phyloP scores from a whole-genome alignment of 768 basidiomycete species.

The Boletellus emodensis region DNA sequence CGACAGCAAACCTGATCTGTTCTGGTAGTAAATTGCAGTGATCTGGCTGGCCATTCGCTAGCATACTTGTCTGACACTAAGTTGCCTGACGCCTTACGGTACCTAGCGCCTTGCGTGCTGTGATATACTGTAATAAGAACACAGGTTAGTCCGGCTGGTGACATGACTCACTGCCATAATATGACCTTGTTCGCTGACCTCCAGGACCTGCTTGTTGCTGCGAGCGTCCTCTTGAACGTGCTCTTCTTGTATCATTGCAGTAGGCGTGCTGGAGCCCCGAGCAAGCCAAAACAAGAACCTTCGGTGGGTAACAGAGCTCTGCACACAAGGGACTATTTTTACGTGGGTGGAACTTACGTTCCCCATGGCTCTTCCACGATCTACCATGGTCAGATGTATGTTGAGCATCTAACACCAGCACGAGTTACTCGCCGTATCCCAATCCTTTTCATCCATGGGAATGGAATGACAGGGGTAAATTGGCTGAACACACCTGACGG shows the following conservation, averaged over 20 bases:
- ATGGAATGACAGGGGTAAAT: constrained; percentile 50
- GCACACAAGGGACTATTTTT: constrained; percentile 47
- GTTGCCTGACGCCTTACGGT: no score
- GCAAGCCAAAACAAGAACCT: background rate
- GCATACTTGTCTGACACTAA: no score
- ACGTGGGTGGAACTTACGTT: constrained; percentile 43
- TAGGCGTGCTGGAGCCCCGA: background rate
- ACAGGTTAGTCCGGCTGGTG: no score
- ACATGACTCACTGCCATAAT: no score
- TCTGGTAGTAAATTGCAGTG: background rate
- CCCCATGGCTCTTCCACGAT: constrained; percentile 35
- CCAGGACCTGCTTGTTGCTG: constrained; percentile 3
- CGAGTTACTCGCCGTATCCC: constrained; percentile 37
- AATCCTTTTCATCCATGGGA: constrained; percentile 47
- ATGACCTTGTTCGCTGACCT: constrained; percentile 10
- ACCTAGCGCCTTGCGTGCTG: no score
- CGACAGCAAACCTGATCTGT: background rate
- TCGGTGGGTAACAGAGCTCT: constrained; percentile 27
- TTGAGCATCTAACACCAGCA: constrained; percentile 45
- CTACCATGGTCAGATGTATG: constrained; percentile 47
- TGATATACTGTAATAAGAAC: no score
- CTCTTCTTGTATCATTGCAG: constrained; percentile 9
- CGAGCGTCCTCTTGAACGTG: constrained; percentile 19
- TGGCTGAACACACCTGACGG: constrained; percentile 55
- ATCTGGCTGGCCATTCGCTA: no score